Evolutionary conservation across 345 rosid genomes (phyloP), one percentile per base, ranked within the genome.

Genomic region (Odontarrhena argentea): DNA sequence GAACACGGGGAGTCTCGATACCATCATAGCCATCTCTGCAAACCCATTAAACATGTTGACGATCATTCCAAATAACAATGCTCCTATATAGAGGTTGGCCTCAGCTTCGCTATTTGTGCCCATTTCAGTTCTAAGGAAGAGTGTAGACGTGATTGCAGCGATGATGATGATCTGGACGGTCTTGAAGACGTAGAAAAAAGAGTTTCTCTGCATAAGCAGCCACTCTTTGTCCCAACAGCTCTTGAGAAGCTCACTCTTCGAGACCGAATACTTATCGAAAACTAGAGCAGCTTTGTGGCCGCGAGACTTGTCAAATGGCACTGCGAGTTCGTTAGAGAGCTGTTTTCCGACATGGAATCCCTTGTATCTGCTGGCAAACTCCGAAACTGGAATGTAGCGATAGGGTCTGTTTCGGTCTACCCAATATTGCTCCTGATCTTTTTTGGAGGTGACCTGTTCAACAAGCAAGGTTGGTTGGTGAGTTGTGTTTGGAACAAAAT

Each of bases 351-450:
- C 84, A 53, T 87, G 95, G 82, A 86, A 90, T n/a, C 43, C 74
- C 82, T 81, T 84, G 72, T 78, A 86, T 11, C 38, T 82, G 41
- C 60, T 45, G 1, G 80, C 82, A 54, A 90, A 86, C 44, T 87
- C 92, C 0, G 81, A 24, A 5, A 87, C 92, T 54, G 88, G 35
- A 15, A 83, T 60, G 71, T 74, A 87, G 40, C 78, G 68, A 71
- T 87, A 90, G 1, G 87, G 88, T 40, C 42, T 80, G 52, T 4
- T 74, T 57, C 68, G 74, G 56, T 90, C 85, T 30, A 76, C 80
- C 90, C 92, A 87, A 30, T 87, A 90, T 53, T 85, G 97, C 37
- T 85, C 86, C 64, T 90, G 95, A 74, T 90, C 95, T 74, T 90
- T 90, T 68, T 68, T 84, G 22, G 92, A 90, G 13, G 92, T 83